Percentiles rank a stretch among this genome's conserved stretches.
These are phyloP conservation scores for Thermoascus crustaceus DNA, from an alignment of 2,329 filamentous ascomycete species.

Conservation along the genomic window DNA sequence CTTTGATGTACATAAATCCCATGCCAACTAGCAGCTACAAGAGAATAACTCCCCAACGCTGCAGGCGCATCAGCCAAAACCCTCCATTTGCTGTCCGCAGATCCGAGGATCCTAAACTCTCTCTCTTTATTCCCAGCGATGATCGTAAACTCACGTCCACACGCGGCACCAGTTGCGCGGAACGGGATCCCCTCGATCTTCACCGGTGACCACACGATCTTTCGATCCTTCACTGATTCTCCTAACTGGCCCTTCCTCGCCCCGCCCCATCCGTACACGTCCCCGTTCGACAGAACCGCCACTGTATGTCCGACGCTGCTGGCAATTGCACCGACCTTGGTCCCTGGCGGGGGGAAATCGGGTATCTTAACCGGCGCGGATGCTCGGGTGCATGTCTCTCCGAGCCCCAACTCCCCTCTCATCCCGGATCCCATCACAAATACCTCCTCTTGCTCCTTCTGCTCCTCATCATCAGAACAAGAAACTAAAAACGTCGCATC, in stretches of 20 bases:
- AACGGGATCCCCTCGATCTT: constrained; percentile 55
- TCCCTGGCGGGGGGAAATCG: constrained; percentile 55
- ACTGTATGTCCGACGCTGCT: constrained; percentile 74
- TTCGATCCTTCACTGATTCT: constrained; percentile 37
- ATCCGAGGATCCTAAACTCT: constrained; percentile 59
- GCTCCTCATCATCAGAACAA: constrained; percentile 33
- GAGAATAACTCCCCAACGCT: constrained; percentile 51
- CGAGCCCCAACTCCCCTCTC: constrained; percentile 66
- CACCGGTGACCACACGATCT: constrained; percentile 51
- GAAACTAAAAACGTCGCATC: constrained; percentile 59
- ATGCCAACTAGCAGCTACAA: constrained; percentile 74
- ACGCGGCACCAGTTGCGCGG: constrained; percentile 57
- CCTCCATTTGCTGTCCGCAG: constrained; percentile 58
- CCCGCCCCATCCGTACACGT: constrained; percentile 82
- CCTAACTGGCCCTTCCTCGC: constrained; percentile 81
- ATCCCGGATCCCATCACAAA: constrained; percentile 58
- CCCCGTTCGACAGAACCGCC: constrained; percentile 63
- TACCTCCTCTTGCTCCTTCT: constrained; percentile 39
- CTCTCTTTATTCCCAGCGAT: constrained; percentile 52
- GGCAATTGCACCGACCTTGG: constrained; percentile 55
- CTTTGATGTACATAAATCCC: constrained; percentile 62
- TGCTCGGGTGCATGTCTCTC: constrained; percentile 24
- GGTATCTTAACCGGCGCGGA: constrained; percentile 42
- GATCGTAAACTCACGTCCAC: constrained; percentile 80
- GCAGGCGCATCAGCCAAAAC: constrained; percentile 45